Evolutionary conservation across 768 basidiomycete genomes (phyloP).

Genomic region (Trametopsis cervina): DNA sequence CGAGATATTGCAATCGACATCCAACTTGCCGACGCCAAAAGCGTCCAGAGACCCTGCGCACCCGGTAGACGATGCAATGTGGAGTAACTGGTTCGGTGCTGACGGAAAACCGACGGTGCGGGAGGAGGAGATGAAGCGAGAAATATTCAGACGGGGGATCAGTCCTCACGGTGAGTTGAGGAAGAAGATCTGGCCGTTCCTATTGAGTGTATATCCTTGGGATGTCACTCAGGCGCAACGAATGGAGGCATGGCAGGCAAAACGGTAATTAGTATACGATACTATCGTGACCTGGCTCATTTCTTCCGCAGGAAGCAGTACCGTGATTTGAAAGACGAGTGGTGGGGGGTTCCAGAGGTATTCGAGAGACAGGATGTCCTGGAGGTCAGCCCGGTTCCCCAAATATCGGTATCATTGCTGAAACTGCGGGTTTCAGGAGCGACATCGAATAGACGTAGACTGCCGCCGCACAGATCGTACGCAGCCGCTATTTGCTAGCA

Average conservation of each 20-base stretch:
- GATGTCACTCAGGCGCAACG: slow-evolving; percentile 57
- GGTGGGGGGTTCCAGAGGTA: slow-evolving; percentile 79
- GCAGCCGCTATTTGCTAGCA: slow-evolving; percentile 76
- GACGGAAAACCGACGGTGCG: slow-evolving; percentile 63
- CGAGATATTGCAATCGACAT: slow-evolving; percentile 73
- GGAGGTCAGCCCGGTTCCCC: slow-evolving; percentile 51
- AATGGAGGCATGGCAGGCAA: slow-evolving; percentile 50
- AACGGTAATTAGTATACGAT: slow-evolving; percentile 38
- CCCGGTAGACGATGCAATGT: slow-evolving; percentile 68
- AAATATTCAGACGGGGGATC: slow-evolving; percentile 76
- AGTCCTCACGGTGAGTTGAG: slow-evolving; percentile 46
- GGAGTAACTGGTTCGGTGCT: slow-evolving; percentile 72
- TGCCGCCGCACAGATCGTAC: slow-evolving; percentile 92
- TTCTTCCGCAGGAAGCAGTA: slow-evolving; percentile 53
- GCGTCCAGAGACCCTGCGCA: slow-evolving; percentile 73
- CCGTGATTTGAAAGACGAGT: slow-evolving; percentile 62
- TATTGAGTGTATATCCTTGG: slow-evolving; percentile 85
- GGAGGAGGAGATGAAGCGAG: slow-evolving; percentile 62
- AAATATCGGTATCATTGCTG: neutral
- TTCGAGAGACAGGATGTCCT: slow-evolving; percentile 74
- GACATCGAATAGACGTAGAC: slow-evolving; percentile 94
- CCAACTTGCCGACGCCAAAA: slow-evolving; percentile 77
- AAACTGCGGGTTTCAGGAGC: slow-evolving; percentile 42
- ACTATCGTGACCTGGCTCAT: neutral
- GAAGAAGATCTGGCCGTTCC: slow-evolving; percentile 83